Percentiles rank a stretch among this genome's conserved stretches.
Evolutionary conservation across 768 basidiomycete genomes (phyloP).

Genomic region (Ramaria sp.): DNA sequence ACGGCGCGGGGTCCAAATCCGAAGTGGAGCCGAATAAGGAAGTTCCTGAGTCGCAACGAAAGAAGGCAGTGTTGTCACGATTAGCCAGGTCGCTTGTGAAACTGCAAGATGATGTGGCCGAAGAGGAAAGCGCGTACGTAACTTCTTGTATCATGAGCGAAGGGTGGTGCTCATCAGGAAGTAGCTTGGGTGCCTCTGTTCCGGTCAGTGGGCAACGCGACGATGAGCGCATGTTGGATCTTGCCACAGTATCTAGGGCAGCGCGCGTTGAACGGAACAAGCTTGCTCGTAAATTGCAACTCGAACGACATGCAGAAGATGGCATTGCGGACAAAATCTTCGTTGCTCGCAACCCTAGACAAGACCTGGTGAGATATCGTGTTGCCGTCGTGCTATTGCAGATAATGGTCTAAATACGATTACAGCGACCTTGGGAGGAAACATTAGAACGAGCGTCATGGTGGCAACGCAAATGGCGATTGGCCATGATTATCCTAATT

Average conservation of each 20-base stretch:
- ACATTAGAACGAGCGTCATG: not conserved
- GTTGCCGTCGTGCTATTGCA: not conserved
- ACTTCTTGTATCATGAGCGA: not conserved
- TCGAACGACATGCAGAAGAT: slow-evolving; percentile 26
- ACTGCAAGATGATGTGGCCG: slow-evolving; percentile 44
- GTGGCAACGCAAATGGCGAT: slow-evolving; percentile 7
- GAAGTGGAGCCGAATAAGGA: not conserved
- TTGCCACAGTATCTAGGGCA: slow-evolving; percentile 41
- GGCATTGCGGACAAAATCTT: slow-evolving; percentile 19
- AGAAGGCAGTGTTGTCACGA: slow-evolving; percentile 40
- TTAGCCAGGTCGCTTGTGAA: slow-evolving; percentile 50
- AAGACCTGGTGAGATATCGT: not conserved
- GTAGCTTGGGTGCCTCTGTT: not conserved
- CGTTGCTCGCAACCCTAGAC: not conserved
- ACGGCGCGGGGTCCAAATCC: slow-evolving; percentile 6
- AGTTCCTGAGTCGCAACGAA: not conserved
- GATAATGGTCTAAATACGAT: not conserved
- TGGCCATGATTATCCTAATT: not conserved
- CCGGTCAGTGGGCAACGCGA: slow-evolving; percentile 22
- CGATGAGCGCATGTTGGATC: slow-evolving; percentile 34
- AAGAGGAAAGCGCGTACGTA: slow-evolving; percentile 44
- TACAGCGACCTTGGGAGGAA: not conserved
- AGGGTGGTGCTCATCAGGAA: not conserved
- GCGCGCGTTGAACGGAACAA: slow-evolving; percentile 41
- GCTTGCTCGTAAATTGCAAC: slow-evolving; percentile 31